Percentiles rank a stretch among this genome's conserved stretches.
Conservation (phyloP, 768 basidiomycete species). For the Leccinum disarticulatum region DNA sequence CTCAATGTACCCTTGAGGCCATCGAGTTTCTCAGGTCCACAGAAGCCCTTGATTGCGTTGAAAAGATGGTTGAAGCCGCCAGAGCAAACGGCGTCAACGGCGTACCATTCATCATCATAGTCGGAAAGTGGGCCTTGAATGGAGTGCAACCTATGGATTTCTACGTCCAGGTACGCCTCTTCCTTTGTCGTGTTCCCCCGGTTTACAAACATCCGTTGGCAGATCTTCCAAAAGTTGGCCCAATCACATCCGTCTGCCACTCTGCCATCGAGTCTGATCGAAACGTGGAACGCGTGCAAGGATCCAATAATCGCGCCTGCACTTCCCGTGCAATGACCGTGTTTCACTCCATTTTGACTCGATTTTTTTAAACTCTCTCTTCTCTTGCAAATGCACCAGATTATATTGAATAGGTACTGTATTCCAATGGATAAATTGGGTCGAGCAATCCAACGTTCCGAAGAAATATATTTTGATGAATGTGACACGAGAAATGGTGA, state of each 20-base stretch:
- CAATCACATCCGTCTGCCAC: constrained; percentile 11
- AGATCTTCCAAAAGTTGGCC: constrained; percentile 36
- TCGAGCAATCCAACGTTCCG: too few species aligned
- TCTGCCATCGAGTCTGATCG: constrained; percentile 1
- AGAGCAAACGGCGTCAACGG: constrained; percentile 47
- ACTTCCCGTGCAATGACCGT: constrained; percentile 25
- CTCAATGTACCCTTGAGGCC: constrained; percentile 32
- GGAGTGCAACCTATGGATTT: constrained; percentile 44
- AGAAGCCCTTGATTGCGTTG: constrained; percentile 41
- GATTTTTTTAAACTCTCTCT: neutral
- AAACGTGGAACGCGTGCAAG: constrained; percentile 23
- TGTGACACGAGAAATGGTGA: too few species aligned
- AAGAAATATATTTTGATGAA: too few species aligned
- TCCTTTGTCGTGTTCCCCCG: neutral
- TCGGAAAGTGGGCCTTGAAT: constrained; percentile 30
- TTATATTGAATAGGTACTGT: too few species aligned
- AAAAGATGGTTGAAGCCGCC: constrained; percentile 40
- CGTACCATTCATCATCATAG: constrained; percentile 51
- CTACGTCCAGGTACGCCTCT: constrained; percentile 37
- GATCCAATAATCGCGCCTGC: constrained; percentile 18
- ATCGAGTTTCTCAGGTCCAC: constrained; percentile 41
- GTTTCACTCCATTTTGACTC: neutral
- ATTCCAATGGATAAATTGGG: too few species aligned
- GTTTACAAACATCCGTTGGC: neutral
- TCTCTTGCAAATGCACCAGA: neutral